These are phyloP conservation scores for Juncus inflexus DNA, from an alignment of 176 grass and related monocot species.

Conservation along the genomic window DNA sequence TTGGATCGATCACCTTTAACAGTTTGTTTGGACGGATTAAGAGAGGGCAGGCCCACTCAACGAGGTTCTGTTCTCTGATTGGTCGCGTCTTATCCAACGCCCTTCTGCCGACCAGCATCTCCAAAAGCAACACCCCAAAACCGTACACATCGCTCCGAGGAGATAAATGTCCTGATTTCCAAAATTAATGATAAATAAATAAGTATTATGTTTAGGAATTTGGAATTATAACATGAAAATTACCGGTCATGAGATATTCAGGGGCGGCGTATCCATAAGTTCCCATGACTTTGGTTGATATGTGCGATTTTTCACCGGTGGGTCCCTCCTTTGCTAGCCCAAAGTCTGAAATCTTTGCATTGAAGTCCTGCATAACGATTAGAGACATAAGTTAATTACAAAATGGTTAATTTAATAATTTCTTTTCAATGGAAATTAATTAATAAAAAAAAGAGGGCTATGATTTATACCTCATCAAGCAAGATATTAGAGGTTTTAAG, in stretches of 20 bases:
- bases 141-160: slow-evolving; percentile 85
- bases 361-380: slow-evolving; percentile 37
- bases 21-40: slow-evolving; percentile 47
- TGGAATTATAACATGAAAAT: not conserved
- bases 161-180: slow-evolving; percentile 57
- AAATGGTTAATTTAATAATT: slow-evolving; percentile 5
- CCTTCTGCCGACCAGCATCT: slow-evolving; percentile 60
- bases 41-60: slow-evolving; percentile 78
- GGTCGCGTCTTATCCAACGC: slow-evolving; percentile 48
- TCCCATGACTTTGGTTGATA: slow-evolving; percentile 82
- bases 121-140: slow-evolving; percentile 77
- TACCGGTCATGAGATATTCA: slow-evolving; percentile 75
- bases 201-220: not conserved
- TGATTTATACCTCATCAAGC: slow-evolving; percentile 43
- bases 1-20: slow-evolving; percentile 48
- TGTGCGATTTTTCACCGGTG: slow-evolving; percentile 55
- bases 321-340: slow-evolving; percentile 82
- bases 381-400: not conserved
- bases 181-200: not conserved
- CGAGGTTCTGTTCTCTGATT: slow-evolving; percentile 47
- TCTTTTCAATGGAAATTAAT: not conserved
- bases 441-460: not conserved
- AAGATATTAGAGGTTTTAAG: slow-evolving; percentile 90
- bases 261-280: slow-evolving; percentile 82
- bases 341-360: slow-evolving; percentile 83